These are phyloP conservation scores for Pouteria glomerata DNA, from an alignment of 148 eudicot genomes.

Conservation along the genomic window DNA sequence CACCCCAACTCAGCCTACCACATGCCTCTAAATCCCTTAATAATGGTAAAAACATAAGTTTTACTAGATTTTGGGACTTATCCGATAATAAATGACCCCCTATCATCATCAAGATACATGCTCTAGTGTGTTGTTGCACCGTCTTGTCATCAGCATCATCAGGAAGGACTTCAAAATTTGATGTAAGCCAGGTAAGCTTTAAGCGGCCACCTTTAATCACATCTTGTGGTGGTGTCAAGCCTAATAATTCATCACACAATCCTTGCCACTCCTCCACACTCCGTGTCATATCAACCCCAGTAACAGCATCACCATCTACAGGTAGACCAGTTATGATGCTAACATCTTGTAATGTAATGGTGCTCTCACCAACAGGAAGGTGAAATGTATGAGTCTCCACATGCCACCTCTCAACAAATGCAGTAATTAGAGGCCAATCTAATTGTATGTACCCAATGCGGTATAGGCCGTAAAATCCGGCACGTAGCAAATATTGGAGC, in stretches of 20 bases:
- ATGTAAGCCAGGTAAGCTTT: neutral
- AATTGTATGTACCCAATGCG: slow-evolving; percentile 16
- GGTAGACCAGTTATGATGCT: slow-evolving; percentile 11
- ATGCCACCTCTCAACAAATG: slow-evolving; percentile 33
- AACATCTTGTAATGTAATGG: no score
- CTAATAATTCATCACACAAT: neutral
- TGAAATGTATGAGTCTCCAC: slow-evolving; percentile 36
- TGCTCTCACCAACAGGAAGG: slow-evolving; percentile 28
- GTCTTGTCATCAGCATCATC: neutral
- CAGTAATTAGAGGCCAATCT: slow-evolving; percentile 31
- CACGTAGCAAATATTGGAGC: slow-evolving; percentile 17
- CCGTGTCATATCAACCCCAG: neutral
- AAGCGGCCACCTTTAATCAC: neutral
- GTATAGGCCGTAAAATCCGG: slow-evolving; percentile 28
- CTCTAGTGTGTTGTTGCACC: neutral
- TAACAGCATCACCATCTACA: neutral
- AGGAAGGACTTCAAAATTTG: neutral
- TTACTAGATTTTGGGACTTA: neutral
- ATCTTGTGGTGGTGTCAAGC: neutral
- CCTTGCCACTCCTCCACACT: neutral
- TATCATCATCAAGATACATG: neutral
- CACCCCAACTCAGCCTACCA: neutral
- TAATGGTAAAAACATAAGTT: neutral
- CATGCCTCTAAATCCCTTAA: neutral
- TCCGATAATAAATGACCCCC: neutral